Percentiles rank a stretch among this genome's conserved stretches.
Evolutionary conservation across 2,329 filamentous ascomycete species (phyloP).

Genomic region (Dothideomycetes sp.): DNA sequence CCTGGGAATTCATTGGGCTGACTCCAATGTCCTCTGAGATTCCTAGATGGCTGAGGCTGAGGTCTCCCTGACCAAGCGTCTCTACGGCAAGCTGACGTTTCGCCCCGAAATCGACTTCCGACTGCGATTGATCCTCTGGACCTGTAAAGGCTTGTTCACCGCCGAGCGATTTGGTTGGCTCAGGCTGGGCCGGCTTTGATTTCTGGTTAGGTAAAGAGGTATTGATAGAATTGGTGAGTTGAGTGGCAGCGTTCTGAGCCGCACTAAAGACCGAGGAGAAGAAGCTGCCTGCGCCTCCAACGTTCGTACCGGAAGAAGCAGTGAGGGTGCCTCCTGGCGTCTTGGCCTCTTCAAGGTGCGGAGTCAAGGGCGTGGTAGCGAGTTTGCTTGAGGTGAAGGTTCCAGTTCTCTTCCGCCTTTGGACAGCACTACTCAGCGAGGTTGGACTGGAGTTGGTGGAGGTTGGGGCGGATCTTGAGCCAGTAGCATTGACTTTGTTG

Average conservation of each 20-base stretch:
- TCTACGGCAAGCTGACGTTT: conserved; percentile 61
- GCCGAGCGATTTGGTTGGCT: conserved; percentile 17
- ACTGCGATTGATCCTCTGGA: conserved; percentile 9
- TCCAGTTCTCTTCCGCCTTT: conserved; percentile 7
- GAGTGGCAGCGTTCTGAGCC: conserved; percentile 81
- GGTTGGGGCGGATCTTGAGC: not conserved
- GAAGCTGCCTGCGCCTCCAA: conserved; percentile 53
- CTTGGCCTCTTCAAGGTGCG: conserved; percentile 61
- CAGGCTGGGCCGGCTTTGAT: conserved; percentile 25
- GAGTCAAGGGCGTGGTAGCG: conserved; percentile 64
- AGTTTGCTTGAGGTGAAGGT: conserved; percentile 58
- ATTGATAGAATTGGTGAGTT: conserved; percentile 61
- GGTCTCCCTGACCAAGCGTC: conserved; percentile 77
- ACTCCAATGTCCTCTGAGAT: conserved; percentile 46
- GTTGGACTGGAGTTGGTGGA: conserved; percentile 1
- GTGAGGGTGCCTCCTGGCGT: conserved; percentile 44
- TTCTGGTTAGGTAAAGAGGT: conserved; percentile 45
- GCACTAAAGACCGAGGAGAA: conserved; percentile 90
- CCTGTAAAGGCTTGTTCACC: conserved; percentile 32
- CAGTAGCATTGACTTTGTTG: conserved; percentile 7
- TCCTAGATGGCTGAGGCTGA: conserved; percentile 81
- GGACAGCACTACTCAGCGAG: conserved; percentile 5
- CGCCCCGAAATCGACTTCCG: conserved; percentile 41
- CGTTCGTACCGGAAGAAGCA: conserved; percentile 30
- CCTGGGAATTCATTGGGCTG: conserved; percentile 47